phyloP scores from a whole-genome alignment of 345 rosid genomes.

The Salix koriyanagi region DNA sequence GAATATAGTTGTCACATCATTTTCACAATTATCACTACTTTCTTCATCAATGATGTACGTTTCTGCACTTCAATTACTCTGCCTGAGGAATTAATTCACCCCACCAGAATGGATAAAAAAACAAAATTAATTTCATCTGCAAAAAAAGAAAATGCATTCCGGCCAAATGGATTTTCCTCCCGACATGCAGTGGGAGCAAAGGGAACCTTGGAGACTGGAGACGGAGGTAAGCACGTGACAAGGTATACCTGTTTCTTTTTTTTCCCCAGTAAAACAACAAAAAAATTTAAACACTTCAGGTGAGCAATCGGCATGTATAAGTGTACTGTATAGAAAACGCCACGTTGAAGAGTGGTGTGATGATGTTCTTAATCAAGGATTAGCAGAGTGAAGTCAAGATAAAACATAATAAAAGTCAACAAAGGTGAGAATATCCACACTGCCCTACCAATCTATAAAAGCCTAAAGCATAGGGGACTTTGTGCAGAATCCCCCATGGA shows the following conservation, averaged over 20 bases:
- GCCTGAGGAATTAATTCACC: too few relatives aligned
- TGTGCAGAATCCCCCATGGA: slow-evolving; percentile 5
- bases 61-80: too few relatives aligned
- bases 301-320: too few relatives aligned
- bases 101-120: too few relatives aligned
- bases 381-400: not conserved
- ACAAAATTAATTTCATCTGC: too few relatives aligned
- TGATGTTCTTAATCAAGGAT: slow-evolving; percentile 5
- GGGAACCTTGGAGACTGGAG: not conserved
- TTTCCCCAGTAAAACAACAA: too few relatives aligned
- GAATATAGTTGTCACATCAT: too few relatives aligned
- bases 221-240: slow-evolving; percentile 10
- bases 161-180: not conserved
- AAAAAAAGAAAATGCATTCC: not conserved
- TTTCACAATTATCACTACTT: too few relatives aligned
- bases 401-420: not conserved
- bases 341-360: not conserved
- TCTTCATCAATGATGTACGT: too few relatives aligned
- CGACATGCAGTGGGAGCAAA: not conserved
- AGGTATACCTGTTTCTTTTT: not conserved
- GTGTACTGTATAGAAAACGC: not conserved
- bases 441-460: slow-evolving; percentile 8
- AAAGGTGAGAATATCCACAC: slow-evolving; percentile 10
- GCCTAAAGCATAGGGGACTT: slow-evolving; percentile 5
- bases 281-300: too few relatives aligned